These are phyloP conservation scores for Boletus barrowsii DNA, from an alignment of 768 basidiomycete genomes.

Conservation along the genomic window DNA sequence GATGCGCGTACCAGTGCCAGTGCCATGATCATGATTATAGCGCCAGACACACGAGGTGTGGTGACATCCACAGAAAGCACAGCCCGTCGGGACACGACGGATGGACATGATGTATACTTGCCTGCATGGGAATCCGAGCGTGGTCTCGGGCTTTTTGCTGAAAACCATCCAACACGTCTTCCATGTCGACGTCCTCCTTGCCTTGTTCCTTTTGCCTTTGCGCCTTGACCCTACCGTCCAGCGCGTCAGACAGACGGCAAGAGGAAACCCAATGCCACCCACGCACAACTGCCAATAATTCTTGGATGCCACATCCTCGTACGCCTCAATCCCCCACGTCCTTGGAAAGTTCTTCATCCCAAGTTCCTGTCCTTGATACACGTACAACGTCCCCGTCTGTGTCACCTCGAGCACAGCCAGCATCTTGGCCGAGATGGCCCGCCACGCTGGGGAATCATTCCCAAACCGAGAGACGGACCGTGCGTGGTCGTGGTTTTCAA, in stretches of 20 bases:
- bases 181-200: slow-evolving; percentile 52
- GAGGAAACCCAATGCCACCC: not conserved
- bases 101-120: slow-evolving; percentile 14
- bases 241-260: not conserved
- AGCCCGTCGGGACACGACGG: not conserved
- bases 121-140: slow-evolving; percentile 68
- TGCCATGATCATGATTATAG: too few relatives aligned
- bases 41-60: too few relatives aligned
- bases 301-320: slow-evolving; percentile 63
- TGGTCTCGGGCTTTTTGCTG: slow-evolving; percentile 69
- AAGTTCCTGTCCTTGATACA: slow-evolving; percentile 77
- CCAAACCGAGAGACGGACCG: slow-evolving; percentile 65
- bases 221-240: not conserved
- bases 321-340: slow-evolving; percentile 67
- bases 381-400: slow-evolving; percentile 63
- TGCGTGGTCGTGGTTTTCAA: slow-evolving; percentile 70
- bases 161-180: slow-evolving; percentile 54
- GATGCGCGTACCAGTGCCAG: too few relatives aligned
- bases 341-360: slow-evolving; percentile 62
- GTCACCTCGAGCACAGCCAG: slow-evolving; percentile 59
- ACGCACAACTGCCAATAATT: slow-evolving; percentile 58
- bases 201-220: slow-evolving; percentile 34
- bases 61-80: too few relatives aligned
- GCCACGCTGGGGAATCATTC: slow-evolving; percentile 56
- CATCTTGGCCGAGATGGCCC: slow-evolving; percentile 60